Evolutionary conservation across 2,329 filamentous ascomycete genomes (phyloP).

Genomic region (Colletotrichum magnum): DNA sequence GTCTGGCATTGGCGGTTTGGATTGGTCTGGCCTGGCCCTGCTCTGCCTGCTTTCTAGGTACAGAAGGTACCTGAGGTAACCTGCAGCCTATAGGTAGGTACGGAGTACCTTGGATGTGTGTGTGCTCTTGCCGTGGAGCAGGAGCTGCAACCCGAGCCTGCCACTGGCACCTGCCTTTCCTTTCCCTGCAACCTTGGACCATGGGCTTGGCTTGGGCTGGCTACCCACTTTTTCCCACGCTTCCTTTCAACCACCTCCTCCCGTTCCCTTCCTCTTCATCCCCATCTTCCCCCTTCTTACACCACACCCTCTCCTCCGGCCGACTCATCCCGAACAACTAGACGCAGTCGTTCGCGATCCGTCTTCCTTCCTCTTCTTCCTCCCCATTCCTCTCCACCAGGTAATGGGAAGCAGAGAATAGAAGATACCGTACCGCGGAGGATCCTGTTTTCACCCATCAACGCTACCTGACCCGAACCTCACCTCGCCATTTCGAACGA

Average conservation of each 20-base stretch:
- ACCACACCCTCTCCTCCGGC: constrained; percentile 25
- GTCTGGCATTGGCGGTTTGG: constrained; percentile 14
- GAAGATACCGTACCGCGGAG: constrained; percentile 12
- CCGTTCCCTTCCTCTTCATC: constrained; percentile 36
- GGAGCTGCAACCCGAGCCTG: constrained; percentile 22
- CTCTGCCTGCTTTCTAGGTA: not conserved
- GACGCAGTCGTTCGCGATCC: constrained; percentile 9
- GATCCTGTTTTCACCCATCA: constrained; percentile 1
- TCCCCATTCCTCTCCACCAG: constrained; percentile 3
- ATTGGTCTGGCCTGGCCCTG: constrained; percentile 13
- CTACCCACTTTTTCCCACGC: constrained; percentile 35
- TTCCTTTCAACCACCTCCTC: constrained; percentile 38
- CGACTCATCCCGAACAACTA: constrained; percentile 30
- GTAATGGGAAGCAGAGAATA: constrained; percentile 22
- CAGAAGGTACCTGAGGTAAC: too few relatives aligned
- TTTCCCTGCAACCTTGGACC: not conserved
- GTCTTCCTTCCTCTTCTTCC: constrained; percentile 2
- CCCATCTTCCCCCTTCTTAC: constrained; percentile 34
- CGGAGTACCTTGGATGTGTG: not conserved
- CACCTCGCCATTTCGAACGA: constrained; percentile 26
- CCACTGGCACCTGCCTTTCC: constrained; percentile 19
- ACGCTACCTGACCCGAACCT: not conserved
- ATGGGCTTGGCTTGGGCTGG: constrained; percentile 18
- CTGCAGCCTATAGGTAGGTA: not conserved
- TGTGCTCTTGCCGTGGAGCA: constrained; percentile 6